These are phyloP conservation scores for Aspergillus pseudonomiae DNA, from an alignment of 2,329 filamentous ascomycete genomes.

Conservation along the genomic window DNA sequence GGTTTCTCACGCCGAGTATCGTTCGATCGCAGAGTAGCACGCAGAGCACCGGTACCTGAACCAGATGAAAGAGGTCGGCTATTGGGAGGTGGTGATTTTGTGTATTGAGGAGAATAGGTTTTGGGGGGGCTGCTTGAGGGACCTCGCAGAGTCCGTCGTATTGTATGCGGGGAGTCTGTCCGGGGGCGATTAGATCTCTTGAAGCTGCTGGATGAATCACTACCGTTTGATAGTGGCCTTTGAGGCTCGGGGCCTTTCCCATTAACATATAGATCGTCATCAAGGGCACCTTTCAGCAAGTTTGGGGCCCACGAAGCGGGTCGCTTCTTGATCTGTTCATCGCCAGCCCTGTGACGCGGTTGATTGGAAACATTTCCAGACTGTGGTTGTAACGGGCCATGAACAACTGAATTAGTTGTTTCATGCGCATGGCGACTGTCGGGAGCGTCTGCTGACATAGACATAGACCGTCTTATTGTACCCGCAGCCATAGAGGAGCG, in stretches of 20 bases:
- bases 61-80: slow-evolving; percentile 50
- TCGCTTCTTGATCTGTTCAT: slow-evolving; percentile 19
- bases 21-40: slow-evolving; percentile 54
- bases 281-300: slow-evolving; percentile 18
- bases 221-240: slow-evolving; percentile 65
- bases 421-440: slow-evolving; percentile 16
- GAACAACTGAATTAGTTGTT: slow-evolving; percentile 8
- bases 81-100: slow-evolving; percentile 65
- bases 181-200: slow-evolving; percentile 61
- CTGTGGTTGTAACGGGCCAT: slow-evolving; percentile 7
- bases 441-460: slow-evolving; percentile 24
- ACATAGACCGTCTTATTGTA: slow-evolving; percentile 22
- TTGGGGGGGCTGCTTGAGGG: slow-evolving; percentile 39
- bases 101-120: slow-evolving; percentile 43
- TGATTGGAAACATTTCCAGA: slow-evolving; percentile 10
- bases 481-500: slow-evolving; percentile 16
- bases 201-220: slow-evolving; percentile 76
- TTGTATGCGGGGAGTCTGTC: slow-evolving; percentile 57
- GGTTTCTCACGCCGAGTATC: slow-evolving; percentile 44
- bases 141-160: slow-evolving; percentile 74
- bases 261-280: slow-evolving; percentile 12
- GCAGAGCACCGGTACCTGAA: slow-evolving; percentile 46
- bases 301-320: slow-evolving; percentile 28
- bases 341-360: background rate
- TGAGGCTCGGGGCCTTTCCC: slow-evolving; percentile 36